Evolutionary conservation across 2,329 filamentous ascomycete species (phyloP), one percentile per base, ranked within the genome.

Genomic region (Rutstroemia sp.): DNA sequence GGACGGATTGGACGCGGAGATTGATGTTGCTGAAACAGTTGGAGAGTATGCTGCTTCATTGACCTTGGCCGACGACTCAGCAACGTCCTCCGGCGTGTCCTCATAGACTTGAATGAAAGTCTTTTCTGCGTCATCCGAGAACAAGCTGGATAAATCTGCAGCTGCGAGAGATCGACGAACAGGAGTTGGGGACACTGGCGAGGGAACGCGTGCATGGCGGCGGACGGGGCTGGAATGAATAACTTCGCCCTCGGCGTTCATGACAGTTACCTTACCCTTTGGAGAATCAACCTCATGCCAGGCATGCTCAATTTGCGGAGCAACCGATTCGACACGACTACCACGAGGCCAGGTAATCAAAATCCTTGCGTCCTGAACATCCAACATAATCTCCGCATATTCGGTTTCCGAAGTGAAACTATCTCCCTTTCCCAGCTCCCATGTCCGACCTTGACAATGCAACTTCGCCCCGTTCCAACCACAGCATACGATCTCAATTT

Each of bases 401-500:
- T 92, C 89, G 30, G 91, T 92, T 73, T 95, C 89, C 57, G 91
- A 95, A 48, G 86, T 87, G 72, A 96, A 97, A 50, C 83, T 88
- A 69, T 96, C 91, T 17, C 88, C 90, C 75, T 96, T 96, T 61
- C 78, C 79, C 66, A 99, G 73, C 63, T 96, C 89, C 77, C 89
- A 92, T 3, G 89, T 87, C 63, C 86, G 84, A 56, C 90, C 90
- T 72, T 92, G 87, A 75, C 90, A 96, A 73, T 96, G 91, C 64
- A 99, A 75, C 75, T 90, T 95, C 63, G 94, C 78, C 16, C 94
- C 94, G 71, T 99, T 99, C 92, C 92, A 97, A 21, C 94, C 94
- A 67, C 88, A 82, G 76, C 94, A 99, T 67, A 89, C 80, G 65
- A 99, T 87, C 72, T 96, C 89, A 48, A 99, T 82, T 71, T 84